Evolutionary conservation across 78 protist species (phyloP).

Genomic region (Dictyostelium capitatum): DNA sequence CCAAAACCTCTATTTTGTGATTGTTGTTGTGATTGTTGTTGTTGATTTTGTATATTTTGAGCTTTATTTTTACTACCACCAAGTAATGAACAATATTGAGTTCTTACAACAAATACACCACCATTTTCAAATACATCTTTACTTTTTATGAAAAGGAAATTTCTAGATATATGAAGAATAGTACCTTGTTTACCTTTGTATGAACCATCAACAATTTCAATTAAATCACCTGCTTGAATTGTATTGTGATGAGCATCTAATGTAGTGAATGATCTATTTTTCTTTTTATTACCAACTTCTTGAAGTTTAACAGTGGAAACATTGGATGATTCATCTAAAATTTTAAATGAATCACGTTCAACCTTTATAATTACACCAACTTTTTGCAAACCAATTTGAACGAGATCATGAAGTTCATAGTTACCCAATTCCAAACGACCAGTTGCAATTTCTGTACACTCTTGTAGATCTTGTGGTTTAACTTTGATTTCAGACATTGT

Average conservation of each 20-base stretch:
- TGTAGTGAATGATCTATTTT: slow-evolving; percentile 33
- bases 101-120: slow-evolving; percentile 76
- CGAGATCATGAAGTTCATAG: slow-evolving; percentile 81
- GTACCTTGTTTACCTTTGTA: slow-evolving; percentile 70
- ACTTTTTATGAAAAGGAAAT: slow-evolving; percentile 55
- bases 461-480: slow-evolving; percentile 71
- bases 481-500: slow-evolving; percentile 77
- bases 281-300: slow-evolving; percentile 80
- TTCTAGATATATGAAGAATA: slow-evolving; percentile 71
- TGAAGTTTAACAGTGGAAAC: slow-evolving; percentile 70
- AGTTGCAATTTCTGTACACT: slow-evolving; percentile 71
- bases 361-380: slow-evolving; percentile 80
- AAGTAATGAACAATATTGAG: slow-evolving; percentile 34
- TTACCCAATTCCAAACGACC: slow-evolving; percentile 81
- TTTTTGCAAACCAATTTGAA: slow-evolving; percentile 61
- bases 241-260: slow-evolving; percentile 69
- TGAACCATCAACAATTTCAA: slow-evolving; percentile 57
- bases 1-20: neutral
- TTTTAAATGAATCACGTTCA: slow-evolving; percentile 77
- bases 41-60: neutral
- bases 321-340: slow-evolving; percentile 60
- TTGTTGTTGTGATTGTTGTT: neutral
- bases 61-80: slow-evolving; percentile 67
- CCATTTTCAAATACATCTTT: slow-evolving; percentile 80
- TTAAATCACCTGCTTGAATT: slow-evolving; percentile 38